These are phyloP conservation scores for Starmera dryadoides DNA, from an alignment of 805 yeast genomes.

Conservation along the genomic window DNA sequence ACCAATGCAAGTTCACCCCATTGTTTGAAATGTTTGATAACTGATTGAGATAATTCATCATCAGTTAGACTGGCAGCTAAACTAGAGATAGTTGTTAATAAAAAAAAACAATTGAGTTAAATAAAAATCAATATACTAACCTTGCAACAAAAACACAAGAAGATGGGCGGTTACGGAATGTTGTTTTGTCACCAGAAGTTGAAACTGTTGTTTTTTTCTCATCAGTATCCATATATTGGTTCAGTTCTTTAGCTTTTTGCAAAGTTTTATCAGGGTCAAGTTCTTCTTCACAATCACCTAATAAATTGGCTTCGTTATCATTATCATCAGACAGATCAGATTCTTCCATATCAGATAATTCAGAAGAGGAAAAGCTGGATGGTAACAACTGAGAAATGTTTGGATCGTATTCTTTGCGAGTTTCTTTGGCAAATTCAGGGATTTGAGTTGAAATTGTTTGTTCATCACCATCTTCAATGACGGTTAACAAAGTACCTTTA, in stretches of 20 bases:
- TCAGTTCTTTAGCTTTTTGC: constrained; percentile 1
- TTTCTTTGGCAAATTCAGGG: background rate
- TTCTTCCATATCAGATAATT: constrained; percentile 12
- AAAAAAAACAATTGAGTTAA: background rate
- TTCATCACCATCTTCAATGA: constrained; percentile 1
- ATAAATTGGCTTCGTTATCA: constrained; percentile 13
- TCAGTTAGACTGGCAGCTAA: constrained; percentile 59
- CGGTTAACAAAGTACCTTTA: constrained; percentile 4
- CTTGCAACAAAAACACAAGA: constrained; percentile 85
- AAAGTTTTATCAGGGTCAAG: constrained; percentile 10
- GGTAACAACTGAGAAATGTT: constrained; percentile 10
- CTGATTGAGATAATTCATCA: constrained; percentile 64
- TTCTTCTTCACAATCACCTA: constrained; percentile 6
- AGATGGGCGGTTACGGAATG: constrained; percentile 59
- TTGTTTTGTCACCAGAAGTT: background rate
- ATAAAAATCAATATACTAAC: constrained; percentile 4
- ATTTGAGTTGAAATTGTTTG: background rate
- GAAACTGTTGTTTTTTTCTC: constrained; percentile 9
- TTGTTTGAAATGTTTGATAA: constrained; percentile 55
- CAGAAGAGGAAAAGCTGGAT: constrained; percentile 16
- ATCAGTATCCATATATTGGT: constrained; percentile 11
- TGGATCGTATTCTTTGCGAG: constrained; percentile 1
- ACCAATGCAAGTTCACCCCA: constrained; percentile 71
- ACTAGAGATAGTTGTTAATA: constrained; percentile 25
- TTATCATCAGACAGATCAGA: constrained; percentile 14